A percentile compares a stretch with the other conserved stretches of the same genome.
Conservation (phyloP, 208 protist species). For the Leptomonas pyrrhocoris region DNA sequence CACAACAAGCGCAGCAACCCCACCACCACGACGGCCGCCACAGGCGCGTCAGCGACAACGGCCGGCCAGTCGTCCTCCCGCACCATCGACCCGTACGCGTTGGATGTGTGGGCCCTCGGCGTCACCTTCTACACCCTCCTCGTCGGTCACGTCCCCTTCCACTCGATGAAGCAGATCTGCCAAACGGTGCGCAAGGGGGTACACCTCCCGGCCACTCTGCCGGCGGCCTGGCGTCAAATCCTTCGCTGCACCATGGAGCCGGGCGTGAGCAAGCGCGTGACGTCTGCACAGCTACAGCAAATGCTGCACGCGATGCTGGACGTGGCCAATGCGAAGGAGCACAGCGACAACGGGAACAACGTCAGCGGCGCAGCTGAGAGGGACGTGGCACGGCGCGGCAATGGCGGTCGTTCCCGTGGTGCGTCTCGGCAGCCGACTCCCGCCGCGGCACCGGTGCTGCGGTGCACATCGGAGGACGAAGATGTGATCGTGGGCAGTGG, state of each 20-base stretch:
- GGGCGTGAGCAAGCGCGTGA: constrained; percentile 1
- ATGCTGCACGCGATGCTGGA: constrained; percentile 27
- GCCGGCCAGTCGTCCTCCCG: constrained; percentile 2
- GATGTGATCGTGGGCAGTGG: constrained; percentile 9
- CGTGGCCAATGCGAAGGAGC: neutral
- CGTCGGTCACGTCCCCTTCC: constrained; percentile 93
- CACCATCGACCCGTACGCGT: constrained; percentile 62
- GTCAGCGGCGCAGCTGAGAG: neutral
- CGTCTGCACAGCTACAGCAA: constrained; percentile 16
- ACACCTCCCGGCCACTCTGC: constrained; percentile 5
- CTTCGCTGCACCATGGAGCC: constrained; percentile 26
- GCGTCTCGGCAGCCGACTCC: neutral
- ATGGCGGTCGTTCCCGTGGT: neutral
- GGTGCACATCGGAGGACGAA: neutral
- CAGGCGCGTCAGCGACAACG: neutral
- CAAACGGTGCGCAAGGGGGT: constrained; percentile 18
- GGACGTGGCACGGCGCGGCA: neutral
- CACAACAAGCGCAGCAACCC: neutral
- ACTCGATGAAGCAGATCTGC: constrained; percentile 31
- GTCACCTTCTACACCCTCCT: constrained; percentile 92
- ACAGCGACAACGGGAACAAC: neutral
- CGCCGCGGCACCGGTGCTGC: neutral
- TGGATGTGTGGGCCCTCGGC: constrained; percentile 90
- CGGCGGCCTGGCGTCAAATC: constrained; percentile 23
- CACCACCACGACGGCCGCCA: neutral